phyloP scores from a whole-genome alignment of 2,329 filamentous ascomycete species.

The Meredithiella fracta region DNA sequence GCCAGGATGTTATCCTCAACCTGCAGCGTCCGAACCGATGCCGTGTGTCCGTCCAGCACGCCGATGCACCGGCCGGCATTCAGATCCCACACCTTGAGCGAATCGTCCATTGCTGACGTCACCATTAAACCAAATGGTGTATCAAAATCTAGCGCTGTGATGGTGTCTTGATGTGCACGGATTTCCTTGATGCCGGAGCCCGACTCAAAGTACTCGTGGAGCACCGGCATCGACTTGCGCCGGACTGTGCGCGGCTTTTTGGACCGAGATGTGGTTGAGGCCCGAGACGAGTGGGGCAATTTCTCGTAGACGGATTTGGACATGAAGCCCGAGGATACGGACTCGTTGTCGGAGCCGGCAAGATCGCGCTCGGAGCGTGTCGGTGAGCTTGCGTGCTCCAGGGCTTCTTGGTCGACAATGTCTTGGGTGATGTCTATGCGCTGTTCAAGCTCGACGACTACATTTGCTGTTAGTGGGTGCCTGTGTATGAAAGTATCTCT shows the following conservation, averaged over 20 bases:
- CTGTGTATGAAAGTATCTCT: background rate
- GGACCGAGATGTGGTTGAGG: slow-evolving; percentile 32
- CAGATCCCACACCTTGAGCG: slow-evolving; percentile 88
- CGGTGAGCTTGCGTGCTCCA: slow-evolving; percentile 34
- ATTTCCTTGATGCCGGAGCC: slow-evolving; percentile 80
- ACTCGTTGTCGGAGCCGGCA: slow-evolving; percentile 32
- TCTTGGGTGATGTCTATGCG: slow-evolving; percentile 46
- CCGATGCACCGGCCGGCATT: slow-evolving; percentile 88
- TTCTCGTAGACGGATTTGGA: slow-evolving; percentile 96
- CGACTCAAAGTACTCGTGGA: slow-evolving; percentile 88
- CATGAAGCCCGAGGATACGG: slow-evolving; percentile 49
- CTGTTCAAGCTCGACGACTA: slow-evolving; percentile 46
- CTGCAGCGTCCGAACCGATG: slow-evolving; percentile 80
- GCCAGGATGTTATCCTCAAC: slow-evolving; percentile 92
- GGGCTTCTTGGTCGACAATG: slow-evolving; percentile 41
- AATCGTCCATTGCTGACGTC: slow-evolving; percentile 80
- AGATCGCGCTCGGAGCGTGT: slow-evolving; percentile 38
- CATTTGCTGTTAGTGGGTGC: slow-evolving; percentile 3
- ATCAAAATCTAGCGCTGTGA: slow-evolving; percentile 90
- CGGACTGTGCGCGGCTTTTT: slow-evolving; percentile 42
- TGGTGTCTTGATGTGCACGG: slow-evolving; percentile 70
- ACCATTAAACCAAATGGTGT: slow-evolving; percentile 94
- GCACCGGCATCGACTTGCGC: slow-evolving; percentile 76
- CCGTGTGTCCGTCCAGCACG: slow-evolving; percentile 79
- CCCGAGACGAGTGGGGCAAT: slow-evolving; percentile 41